phyloP scores from a whole-genome alignment of 495 filamentous ascomycete species.

The Hyaloscypha bicolor region DNA sequence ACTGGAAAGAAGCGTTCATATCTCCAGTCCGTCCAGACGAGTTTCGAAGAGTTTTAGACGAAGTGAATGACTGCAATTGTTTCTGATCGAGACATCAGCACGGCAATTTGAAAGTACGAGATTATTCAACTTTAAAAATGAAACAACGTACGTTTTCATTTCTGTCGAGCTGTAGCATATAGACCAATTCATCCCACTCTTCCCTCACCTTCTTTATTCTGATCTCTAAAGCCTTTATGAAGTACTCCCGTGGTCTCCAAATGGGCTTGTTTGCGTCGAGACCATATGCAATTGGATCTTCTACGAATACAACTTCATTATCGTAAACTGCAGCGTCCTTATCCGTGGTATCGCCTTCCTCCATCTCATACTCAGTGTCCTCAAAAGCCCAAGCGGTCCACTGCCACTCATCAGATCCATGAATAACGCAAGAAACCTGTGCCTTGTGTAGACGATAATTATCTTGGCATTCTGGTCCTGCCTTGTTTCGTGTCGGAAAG shows the following conservation, averaged over 20 bases:
- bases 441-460: background rate
- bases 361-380: background rate
- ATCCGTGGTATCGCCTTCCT: background rate
- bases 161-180: background rate
- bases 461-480: background rate
- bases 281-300: background rate
- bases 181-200: conserved; percentile 6
- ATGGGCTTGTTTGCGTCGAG: background rate
- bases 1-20: conserved; percentile 1
- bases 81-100: background rate
- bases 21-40: background rate
- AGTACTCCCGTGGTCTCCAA: conserved; percentile 18
- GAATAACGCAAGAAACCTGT: background rate
- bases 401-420: conserved; percentile 11
- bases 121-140: too few species aligned
- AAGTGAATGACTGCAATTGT: background rate
- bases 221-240: conserved; percentile 1
- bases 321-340: background rate
- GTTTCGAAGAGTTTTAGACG: background rate
- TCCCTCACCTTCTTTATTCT: background rate
- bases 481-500: background rate
- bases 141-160: background rate
- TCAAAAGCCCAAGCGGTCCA: background rate
- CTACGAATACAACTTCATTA: too few species aligned
- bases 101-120: background rate